Conservation (phyloP, 2,329 filamentous ascomycete genomes). For the Thielaviopsis musarum region DNA sequence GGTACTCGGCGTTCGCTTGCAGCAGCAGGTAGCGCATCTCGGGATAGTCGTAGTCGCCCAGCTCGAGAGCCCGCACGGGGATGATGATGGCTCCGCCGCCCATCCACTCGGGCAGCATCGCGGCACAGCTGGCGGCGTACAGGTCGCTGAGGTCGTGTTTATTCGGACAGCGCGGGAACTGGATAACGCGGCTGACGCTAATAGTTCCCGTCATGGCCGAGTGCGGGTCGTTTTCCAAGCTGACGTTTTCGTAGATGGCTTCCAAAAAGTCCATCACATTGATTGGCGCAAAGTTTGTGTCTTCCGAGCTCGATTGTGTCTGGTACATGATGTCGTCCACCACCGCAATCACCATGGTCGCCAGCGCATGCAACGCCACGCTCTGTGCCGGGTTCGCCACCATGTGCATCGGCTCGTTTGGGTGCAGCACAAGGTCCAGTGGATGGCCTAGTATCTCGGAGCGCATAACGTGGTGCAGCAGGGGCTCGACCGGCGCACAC, state of each 20-base stretch:
- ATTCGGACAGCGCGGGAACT: neutral
- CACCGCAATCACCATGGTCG: neutral
- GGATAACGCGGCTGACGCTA: neutral
- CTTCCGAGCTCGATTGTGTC: neutral
- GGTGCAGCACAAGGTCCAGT: neutral
- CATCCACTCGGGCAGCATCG: neutral
- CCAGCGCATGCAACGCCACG: neutral
- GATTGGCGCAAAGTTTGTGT: neutral
- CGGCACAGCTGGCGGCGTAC: neutral
- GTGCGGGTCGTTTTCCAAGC: neutral
- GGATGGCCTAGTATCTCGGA: neutral
- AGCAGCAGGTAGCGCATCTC: neutral
- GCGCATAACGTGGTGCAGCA: neutral
- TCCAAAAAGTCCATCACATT: neutral
- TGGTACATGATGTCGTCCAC: neutral
- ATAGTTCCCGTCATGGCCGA: neutral
- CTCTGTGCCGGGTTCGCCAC: neutral
- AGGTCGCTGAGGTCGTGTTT: neutral
- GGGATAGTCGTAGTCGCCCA: neutral
- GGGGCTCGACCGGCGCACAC: neutral
- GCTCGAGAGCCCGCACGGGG: neutral
- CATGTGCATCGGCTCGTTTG: neutral
- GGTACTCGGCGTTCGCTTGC: neutral
- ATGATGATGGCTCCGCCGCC: neutral
- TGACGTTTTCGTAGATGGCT: neutral